Evolutionary conservation across 2,329 filamentous ascomycete genomes (phyloP), one percentile per base, ranked within the genome.

Genomic region (Neofusicoccum laricinum): DNA sequence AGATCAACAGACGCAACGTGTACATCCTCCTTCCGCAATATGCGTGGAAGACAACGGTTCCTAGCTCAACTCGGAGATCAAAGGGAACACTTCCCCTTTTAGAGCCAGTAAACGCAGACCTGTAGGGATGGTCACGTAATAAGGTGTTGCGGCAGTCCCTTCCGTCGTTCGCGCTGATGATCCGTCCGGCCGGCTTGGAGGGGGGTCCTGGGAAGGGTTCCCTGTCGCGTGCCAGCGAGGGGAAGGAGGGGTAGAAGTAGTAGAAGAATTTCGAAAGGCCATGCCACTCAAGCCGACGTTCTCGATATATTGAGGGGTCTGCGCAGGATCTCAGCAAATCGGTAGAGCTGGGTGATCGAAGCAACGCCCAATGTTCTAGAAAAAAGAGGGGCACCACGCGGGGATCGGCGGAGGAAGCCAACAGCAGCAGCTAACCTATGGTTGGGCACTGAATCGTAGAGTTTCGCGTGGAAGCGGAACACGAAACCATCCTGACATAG

Each of bases 381-480:
- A 59, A 58, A 46, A 59, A 25, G 55, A 59, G 55, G 55, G 55
- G 55, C 41, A 59, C n/a, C 30, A 59, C 17, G 55, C 41, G 55
- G 55, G 32, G 55, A 59, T 59, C 55, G 55, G 55, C 55, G 41
- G 30, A 59, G 40, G 55, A 46, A 19, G 55, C 55, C 41, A 59
- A 5, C 55, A 38, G 25, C 55, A 46, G 55, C 55, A 59, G 55
- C 55, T 59, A 59, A 46, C 41, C 45, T 49, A 30, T 53, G 49
- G 41, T 38, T 48, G 11, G 12, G 49, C 48, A 14, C 48, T 57
- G 62, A 64, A 38, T 65, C 64, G 63, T 74, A 68, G 69, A 66
- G 64, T 66, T 68, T 74, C 73, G 73, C 73, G 74, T 75, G 74
- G 73, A 75, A 72, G 70, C 73, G 73, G 73, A 71, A 68, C 41